Base-by-base conservation (phyloP, 441 rosid species). In the Populus tomentosa region DNA sequence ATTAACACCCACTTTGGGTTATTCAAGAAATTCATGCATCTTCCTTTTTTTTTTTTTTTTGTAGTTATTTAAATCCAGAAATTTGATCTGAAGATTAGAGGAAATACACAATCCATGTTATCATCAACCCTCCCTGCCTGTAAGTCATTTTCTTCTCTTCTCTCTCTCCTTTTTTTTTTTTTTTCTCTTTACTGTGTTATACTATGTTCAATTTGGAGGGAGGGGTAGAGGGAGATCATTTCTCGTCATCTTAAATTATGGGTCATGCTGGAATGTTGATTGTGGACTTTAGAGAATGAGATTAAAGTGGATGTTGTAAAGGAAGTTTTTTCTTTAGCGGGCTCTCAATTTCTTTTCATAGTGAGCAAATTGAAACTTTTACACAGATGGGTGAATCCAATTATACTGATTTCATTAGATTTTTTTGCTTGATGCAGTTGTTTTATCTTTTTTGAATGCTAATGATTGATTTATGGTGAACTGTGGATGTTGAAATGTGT, bases 1-100 rank as follows among this genome's bases (percentile, higher is more conserved):
- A 53, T 53, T 18, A 53, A 53, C 6, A 53, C 61, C 61, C 61
- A 53, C 61, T 53, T 16, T 5, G 5, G 56, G 61, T 53, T 14
- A 53, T 53, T 53, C 21, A 53, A 53, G 61, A 53, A 53, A 53
- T 18, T 18, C 61, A 53, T 18, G 21, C 21, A 13, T 16, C 20
- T 50, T 14, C 61, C 61, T 53, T 53, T 53, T 53, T 7, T 53
- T 53, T 53, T 53, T 7, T 53, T 53, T 53, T 53, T 18, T 53
- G 61, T 53, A 16, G n/a, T 32, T 30, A 18, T 66, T 66, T 42
- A 10, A 40, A 3, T 66, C 26, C 71, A 42, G 77, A 75, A 66
- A 38, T 28, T 74, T 74, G 30, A 8, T 65, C 20, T 65, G 62
- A 64, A 64, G 46, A 74, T 40, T 74, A 74, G 62, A 74, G 70